These are phyloP conservation scores for Suzukiozyma palmioleophila DNA, from an alignment of 1,139 yeast genomes.

Conservation along the genomic window DNA sequence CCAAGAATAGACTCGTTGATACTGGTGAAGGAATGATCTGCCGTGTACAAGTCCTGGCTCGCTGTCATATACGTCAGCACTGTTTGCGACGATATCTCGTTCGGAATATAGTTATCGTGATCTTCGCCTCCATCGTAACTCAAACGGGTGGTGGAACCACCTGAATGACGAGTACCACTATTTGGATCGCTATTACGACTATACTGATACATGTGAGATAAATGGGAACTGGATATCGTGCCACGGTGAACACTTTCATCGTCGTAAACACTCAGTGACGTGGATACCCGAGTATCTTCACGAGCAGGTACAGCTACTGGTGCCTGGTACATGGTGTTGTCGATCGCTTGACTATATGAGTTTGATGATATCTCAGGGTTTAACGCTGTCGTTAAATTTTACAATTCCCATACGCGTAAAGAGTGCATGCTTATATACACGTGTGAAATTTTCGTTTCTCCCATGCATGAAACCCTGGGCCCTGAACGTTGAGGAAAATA, in stretches of 20 bases:
- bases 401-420: too few relatives aligned
- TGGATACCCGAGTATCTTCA: neutral
- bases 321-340: constrained; percentile 2
- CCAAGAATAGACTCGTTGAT: neutral
- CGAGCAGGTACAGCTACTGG: neutral
- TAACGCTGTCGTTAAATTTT: too few relatives aligned
- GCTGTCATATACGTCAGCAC: constrained; percentile 1
- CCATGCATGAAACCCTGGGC: too few relatives aligned
- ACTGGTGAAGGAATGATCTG: neutral
- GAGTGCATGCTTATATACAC: too few relatives aligned
- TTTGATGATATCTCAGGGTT: too few relatives aligned
- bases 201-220: neutral
- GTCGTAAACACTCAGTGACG: constrained; percentile 3
- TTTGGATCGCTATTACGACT: neutral
- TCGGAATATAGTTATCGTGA: neutral
- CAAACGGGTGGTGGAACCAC: neutral
- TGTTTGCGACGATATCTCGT: neutral
- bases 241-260: neutral
- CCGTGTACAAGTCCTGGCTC: neutral
- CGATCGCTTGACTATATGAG: neutral
- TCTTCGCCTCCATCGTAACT: neutral
- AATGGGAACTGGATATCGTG: neutral
- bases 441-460: too few relatives aligned
- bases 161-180: neutral
- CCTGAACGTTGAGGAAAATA: too few relatives aligned